Conservation (phyloP, 768 basidiomycete species). For the Astraeus odoratus region DNA sequence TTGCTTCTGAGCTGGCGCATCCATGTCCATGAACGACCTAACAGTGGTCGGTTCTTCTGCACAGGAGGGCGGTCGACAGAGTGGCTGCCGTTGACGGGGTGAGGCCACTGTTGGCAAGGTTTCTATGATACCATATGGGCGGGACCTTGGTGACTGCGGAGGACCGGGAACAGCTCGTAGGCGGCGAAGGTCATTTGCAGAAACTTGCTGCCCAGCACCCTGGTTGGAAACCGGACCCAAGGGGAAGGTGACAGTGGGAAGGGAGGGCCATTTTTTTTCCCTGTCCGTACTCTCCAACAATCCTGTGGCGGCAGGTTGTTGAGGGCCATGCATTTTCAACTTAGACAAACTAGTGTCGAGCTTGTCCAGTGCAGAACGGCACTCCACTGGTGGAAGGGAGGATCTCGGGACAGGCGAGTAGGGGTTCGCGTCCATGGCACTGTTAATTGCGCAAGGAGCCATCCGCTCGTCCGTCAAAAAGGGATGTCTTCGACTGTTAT, state of each 20-base stretch:
- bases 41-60: constrained; percentile 6
- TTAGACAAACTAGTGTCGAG: constrained; percentile 29
- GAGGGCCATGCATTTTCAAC: constrained; percentile 24
- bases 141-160: background rate
- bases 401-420: constrained; percentile 19
- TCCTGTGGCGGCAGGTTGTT: constrained; percentile 9
- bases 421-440: constrained; percentile 8
- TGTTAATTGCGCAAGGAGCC: background rate
- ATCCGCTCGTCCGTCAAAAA: background rate
- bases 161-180: constrained; percentile 6
- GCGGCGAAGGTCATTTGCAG: constrained; percentile 4
- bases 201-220: background rate
- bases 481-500: background rate
- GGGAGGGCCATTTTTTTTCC: constrained; percentile 16
- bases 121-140: background rate
- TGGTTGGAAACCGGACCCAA: constrained; percentile 10
- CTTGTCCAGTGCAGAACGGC: constrained; percentile 26
- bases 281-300: constrained; percentile 1
- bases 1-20: constrained; percentile 9
- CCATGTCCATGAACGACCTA: constrained; percentile 30
- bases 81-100: background rate
- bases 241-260: constrained; percentile 11
- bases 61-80: background rate
- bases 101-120: background rate
- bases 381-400: constrained; percentile 7